Base-by-base conservation (phyloP, 495 filamentous ascomycete genomes). In the Penicillium salamii region DNA sequence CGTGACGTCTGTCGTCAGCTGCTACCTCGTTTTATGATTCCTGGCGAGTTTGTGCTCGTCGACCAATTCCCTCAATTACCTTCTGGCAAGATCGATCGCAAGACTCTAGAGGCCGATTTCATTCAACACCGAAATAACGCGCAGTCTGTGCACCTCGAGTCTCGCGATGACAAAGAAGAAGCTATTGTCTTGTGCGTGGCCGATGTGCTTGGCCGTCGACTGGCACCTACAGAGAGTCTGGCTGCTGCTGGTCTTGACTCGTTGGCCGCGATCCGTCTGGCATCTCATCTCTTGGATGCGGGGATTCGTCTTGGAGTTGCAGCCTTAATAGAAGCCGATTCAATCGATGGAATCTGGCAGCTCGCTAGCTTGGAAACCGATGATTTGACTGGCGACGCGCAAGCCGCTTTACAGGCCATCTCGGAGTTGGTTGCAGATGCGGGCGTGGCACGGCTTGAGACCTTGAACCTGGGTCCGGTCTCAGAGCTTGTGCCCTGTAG, bases 1-100 rank as follows among this genome's bases (percentile, higher is more conserved):
- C 55, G 75, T 31, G 56, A 80, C 19, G 72, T 72, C n/a, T 92
- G 86, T 58, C 70, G 67, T 19, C 74, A 72, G 26, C 91, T 86
- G 86, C 71, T 95, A 3, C 89, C 90, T 3, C 64, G 72, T 0
- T 90, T 85, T 56, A 93, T 93, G 90, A 63, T 91, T 1, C 89
- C 89, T 7, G 72, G 77, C 5, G 84, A 91, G 46, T 70, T 91
- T 29, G 64, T 88, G 3, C 50, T 86, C 0, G 59, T 85, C 31
- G 34, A 69, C 11, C 68, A 77, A 19, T 80, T 92, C 18, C 90
- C 89, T 1, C 78, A 81, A 20, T 68, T 91, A 12, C 65, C 87
- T n/a, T 90, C 87, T 0, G 89, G 89, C 3, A 95, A 95, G 50
- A 70, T 88, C 3, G 84, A 95, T 55, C 78, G 82, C 41, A 86